phyloP scores from a whole-genome alignment of 148 eudicot species.

The Camellia sinensis region DNA sequence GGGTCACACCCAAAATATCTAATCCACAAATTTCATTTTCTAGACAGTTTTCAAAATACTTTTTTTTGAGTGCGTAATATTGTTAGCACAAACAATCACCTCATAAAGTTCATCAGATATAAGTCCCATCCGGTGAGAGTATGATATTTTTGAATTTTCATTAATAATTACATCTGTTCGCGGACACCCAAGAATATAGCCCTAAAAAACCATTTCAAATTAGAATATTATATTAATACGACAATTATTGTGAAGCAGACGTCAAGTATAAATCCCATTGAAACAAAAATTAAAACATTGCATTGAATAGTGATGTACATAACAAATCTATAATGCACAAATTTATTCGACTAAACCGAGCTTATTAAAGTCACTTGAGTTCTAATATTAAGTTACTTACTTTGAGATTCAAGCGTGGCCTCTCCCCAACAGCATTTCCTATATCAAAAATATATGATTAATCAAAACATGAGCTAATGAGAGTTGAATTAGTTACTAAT shows the following conservation, averaged over 20 bases:
- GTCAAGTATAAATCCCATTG: too few relatives aligned
- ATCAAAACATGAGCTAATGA: not conserved
- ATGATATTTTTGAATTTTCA: constrained; percentile 13
- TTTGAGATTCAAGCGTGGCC: constrained; percentile 17
- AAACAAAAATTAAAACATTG: too few relatives aligned
- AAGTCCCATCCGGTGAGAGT: constrained; percentile 11
- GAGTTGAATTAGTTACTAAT: not conserved
- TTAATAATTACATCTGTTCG: constrained; percentile 17
- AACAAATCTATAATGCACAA: not conserved
- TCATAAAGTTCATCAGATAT: constrained; percentile 18
- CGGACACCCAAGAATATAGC: constrained; percentile 20
- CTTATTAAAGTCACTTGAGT: not conserved
- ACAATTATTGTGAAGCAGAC: too few relatives aligned
- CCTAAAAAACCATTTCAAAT: not conserved
- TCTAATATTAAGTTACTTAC: not conserved
- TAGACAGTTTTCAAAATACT: not conserved
- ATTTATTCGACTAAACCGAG: not conserved
- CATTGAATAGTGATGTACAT: not conserved
- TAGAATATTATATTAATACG: not conserved
- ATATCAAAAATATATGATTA: not conserved
- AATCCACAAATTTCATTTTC: too few relatives aligned
- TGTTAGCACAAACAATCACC: not conserved
- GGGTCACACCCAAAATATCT: too few relatives aligned
- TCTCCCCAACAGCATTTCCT: constrained; percentile 6
- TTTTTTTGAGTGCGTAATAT: too few relatives aligned